Conservation (phyloP, 805 yeast species). For the Pichia sporocuriosa region DNA sequence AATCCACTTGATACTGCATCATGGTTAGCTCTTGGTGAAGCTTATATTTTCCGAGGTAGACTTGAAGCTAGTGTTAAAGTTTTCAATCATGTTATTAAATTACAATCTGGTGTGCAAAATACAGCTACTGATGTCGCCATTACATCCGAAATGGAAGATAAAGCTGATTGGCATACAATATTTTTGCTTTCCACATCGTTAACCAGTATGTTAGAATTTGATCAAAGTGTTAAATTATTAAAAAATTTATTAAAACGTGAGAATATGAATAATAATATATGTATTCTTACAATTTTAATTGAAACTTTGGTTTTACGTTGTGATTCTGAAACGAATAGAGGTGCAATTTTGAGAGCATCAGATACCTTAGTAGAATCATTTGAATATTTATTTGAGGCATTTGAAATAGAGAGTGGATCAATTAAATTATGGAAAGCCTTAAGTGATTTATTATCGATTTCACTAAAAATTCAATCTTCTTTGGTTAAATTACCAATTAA, state of each 20-base stretch:
- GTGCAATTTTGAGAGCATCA: conserved; percentile 64
- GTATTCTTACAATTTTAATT: conserved; percentile 46
- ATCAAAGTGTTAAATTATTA: conserved; percentile 47
- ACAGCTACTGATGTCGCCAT: conserved; percentile 7
- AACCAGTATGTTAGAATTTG: conserved; percentile 59
- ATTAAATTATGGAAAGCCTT: conserved; percentile 62
- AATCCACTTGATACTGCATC: conserved; percentile 63
- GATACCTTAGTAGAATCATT: conserved; percentile 36
- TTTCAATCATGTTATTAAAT: conserved; percentile 53
- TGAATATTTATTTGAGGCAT: conserved; percentile 19
- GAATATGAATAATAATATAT: conserved; percentile 25
- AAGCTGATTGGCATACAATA: conserved; percentile 48
- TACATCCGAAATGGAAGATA: conserved; percentile 10
- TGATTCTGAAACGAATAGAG: conserved; percentile 43
- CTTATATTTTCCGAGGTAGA: conserved; percentile 79
- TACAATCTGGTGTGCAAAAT: conserved; percentile 34
- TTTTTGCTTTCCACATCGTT: conserved; percentile 64
- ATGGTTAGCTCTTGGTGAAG: conserved; percentile 97
- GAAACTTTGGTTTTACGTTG: conserved; percentile 54
- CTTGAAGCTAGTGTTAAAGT: conserved; percentile 83
- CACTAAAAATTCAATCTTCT: conserved; percentile 49
- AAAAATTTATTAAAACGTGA: conserved; percentile 31
- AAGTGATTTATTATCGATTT: conserved; percentile 49
- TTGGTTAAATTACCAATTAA: conserved; percentile 42
- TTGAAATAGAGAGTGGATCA: conserved; percentile 28